Evolutionary conservation across 176 grass and related monocot genomes (phyloP), one percentile per base, ranked within the genome.

Genomic region (Ensete glaucum): DNA sequence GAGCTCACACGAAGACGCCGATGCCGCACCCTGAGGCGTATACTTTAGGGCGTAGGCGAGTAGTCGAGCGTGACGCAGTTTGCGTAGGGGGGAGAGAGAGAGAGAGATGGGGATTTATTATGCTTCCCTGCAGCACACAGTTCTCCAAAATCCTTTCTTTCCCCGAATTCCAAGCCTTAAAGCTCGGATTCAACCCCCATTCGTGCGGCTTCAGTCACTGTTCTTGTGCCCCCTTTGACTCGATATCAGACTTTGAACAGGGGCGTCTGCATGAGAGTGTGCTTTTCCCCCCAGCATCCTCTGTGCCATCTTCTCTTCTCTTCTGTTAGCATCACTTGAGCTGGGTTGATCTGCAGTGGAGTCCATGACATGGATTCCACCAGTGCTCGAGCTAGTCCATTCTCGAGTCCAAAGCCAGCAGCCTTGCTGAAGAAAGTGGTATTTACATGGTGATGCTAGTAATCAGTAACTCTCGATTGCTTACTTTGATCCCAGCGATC

Each of bases 101-200:
- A 25, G 12, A 3, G 23, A 12, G 0, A 11, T 11, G 11, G 9
- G 21, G 12, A 25, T 12, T 2, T 3, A 25, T 11, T 13, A 12
- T 11, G 23, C 20, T 22, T 11, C 25, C 23, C 63, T 12, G 20
- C 63, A 13, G 63, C 29, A 2, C 66, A 16, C 11, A 49, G 1
- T 69, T 50, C 15, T 19, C 11, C 9, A 19, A 70, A 50, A n/a
- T 70, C 43, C 67, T 34, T 60, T 70, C 43, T 19, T 34, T 59
- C 64, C 26, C 89, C 93, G 76, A 93, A 79, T 82, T 97, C 93
- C 85, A 73, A 87, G 93, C 93, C 94, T 83, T 79, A 87, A 97
- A 97, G 83, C 74, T 91, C 84, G 94, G 93, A 87, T 90, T 93
- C 93, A 93, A 96, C 83, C 83, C 82, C 90, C 87, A 87, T 92